Conservation (phyloP, 257 asterid species). For the Rauvolfia tetraphylla region DNA sequence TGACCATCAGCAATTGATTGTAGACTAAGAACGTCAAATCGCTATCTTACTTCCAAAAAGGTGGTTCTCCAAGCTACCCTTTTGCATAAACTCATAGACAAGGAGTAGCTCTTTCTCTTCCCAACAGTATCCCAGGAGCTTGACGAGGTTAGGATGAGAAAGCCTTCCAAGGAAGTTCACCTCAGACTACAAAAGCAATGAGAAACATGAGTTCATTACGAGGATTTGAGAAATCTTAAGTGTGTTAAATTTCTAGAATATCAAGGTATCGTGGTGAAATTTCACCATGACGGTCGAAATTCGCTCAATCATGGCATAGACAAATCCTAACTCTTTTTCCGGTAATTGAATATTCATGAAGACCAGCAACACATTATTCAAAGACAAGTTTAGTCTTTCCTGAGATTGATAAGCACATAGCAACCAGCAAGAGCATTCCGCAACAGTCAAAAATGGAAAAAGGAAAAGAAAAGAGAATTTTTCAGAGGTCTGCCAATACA, state of each 20-base stretch:
- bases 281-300: background rate
- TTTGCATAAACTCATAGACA: slow-evolving; percentile 84
- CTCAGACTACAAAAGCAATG: slow-evolving; percentile 52
- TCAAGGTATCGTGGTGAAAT: background rate
- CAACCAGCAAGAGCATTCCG: background rate
- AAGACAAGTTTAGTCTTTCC: background rate
- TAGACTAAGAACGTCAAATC: background rate
- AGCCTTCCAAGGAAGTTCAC: slow-evolving; percentile 81
- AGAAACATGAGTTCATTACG: slow-evolving; percentile 5
- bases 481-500: background rate
- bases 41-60: slow-evolving; percentile 75
- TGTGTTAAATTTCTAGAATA: background rate
- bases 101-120: slow-evolving; percentile 77
- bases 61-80: slow-evolving; percentile 96
- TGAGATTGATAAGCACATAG: background rate
- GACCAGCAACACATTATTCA: background rate
- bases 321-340: background rate
- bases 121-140: slow-evolving; percentile 78
- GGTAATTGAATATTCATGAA: background rate
- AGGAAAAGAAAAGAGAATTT: no score
- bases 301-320: background rate
- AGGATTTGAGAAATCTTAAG: background rate
- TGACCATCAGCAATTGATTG: background rate
- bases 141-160: slow-evolving; percentile 79
- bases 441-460: background rate